Percentiles rank a stretch among this genome's conserved stretches.
Conservation (phyloP, 371 early-diverging fungal species). For the Smittium culicis region DNA sequence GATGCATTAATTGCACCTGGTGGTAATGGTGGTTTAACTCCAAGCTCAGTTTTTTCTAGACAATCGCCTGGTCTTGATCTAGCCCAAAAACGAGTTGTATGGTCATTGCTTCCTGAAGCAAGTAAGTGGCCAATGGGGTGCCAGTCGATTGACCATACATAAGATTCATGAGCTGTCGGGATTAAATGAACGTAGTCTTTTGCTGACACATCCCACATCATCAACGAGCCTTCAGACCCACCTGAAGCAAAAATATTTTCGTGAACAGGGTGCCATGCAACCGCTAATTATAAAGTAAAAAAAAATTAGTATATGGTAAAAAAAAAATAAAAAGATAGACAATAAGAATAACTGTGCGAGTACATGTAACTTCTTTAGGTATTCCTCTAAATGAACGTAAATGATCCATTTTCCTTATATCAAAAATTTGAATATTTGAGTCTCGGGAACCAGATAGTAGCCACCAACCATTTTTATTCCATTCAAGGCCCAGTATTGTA, state of each 20-base stretch:
- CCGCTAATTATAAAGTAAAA: conserved; percentile 30
- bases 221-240: conserved; percentile 69
- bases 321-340: too few species aligned
- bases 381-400: conserved; percentile 82
- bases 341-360: too few species aligned
- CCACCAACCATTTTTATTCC: conserved; percentile 98
- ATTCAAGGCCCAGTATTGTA: conserved; percentile 80
- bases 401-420: conserved; percentile 93
- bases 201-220: conserved; percentile 81
- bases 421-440: conserved; percentile 88
- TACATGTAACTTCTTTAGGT: conserved; percentile 81
- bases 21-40: background rate
- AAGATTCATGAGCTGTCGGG: conserved; percentile 85
- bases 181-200: conserved; percentile 53
- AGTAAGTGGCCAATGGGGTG: conserved; percentile 98
- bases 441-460: conserved; percentile 91
- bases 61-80: conserved; percentile 84
- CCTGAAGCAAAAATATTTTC: conserved; percentile 88
- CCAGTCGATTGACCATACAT: conserved; percentile 98
- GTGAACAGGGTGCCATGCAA: conserved; percentile 92
- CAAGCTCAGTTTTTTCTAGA: conserved; percentile 10
- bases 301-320: background rate
- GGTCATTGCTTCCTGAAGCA: conserved; percentile 95
- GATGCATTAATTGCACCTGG: conserved; percentile 9
- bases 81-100: conserved; percentile 97